A percentile compares a stretch with the other conserved stretches of the same genome.
phyloP scores from a whole-genome alignment of 2,329 filamentous ascomycete species.

The Macrophomina tecta region DNA sequence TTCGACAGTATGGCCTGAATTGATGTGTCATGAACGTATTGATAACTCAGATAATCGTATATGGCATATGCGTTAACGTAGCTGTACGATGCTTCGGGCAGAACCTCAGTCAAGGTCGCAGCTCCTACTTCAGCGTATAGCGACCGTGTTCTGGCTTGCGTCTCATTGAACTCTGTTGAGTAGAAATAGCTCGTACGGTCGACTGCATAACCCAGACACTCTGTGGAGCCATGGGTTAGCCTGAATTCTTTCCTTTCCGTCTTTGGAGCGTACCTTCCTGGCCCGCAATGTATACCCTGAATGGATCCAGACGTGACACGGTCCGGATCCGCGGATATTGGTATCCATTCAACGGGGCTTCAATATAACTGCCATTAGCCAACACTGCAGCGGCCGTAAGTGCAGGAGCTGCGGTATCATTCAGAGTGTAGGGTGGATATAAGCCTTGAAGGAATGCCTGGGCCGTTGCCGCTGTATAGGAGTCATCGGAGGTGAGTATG shows the following conservation, averaged over 20 bases:
- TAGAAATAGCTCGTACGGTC: slow-evolving; percentile 45
- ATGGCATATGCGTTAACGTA: slow-evolving; percentile 61
- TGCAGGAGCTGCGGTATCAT: slow-evolving; percentile 33
- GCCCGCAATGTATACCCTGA: slow-evolving; percentile 58
- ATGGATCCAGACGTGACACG: slow-evolving; percentile 53
- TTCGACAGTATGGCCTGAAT: slow-evolving; percentile 43
- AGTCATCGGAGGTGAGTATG: slow-evolving; percentile 54
- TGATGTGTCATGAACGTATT: slow-evolving; percentile 57
- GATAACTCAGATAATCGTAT: slow-evolving; percentile 63
- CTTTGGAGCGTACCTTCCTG: slow-evolving; percentile 49
- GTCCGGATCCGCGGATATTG: slow-evolving; percentile 62
- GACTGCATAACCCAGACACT: slow-evolving; percentile 36
- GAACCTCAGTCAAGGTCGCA: slow-evolving; percentile 51
- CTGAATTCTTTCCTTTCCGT: slow-evolving; percentile 32
- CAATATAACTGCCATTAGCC: slow-evolving; percentile 55
- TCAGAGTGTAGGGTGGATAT: slow-evolving; percentile 58
- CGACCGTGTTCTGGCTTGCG: slow-evolving; percentile 42
- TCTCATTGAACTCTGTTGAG: slow-evolving; percentile 49
- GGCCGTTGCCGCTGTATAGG: slow-evolving; percentile 58
- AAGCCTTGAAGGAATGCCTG: slow-evolving; percentile 68
- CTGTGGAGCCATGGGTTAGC: background rate
- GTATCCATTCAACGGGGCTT: slow-evolving; percentile 61
- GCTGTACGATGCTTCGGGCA: slow-evolving; percentile 47
- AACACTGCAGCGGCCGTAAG: slow-evolving; percentile 46
- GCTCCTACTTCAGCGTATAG: slow-evolving; percentile 57